phyloP scores from a whole-genome alignment of 495 filamentous ascomycete genomes.

The Penicillium paradoxum region DNA sequence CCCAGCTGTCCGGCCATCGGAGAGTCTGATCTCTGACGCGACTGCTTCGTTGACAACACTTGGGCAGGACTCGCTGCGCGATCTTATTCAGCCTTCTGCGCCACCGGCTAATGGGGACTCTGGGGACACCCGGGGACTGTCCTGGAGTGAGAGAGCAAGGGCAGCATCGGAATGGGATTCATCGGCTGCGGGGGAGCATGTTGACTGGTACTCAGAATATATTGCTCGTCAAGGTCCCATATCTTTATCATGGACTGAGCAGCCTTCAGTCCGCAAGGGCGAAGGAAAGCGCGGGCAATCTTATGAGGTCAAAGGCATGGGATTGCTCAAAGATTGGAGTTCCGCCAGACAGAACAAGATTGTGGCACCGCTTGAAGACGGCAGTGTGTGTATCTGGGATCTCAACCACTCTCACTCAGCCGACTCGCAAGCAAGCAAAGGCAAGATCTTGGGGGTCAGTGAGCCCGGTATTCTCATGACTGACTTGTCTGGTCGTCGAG shows the following conservation, averaged over 20 bases:
- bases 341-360: slow-evolving; percentile 50
- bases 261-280: slow-evolving; percentile 37
- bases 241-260: slow-evolving; percentile 68
- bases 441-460: slow-evolving; percentile 61
- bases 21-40: slow-evolving; percentile 25
- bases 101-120: slow-evolving; percentile 6
- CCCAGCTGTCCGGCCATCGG: slow-evolving; percentile 22
- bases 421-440: slow-evolving; percentile 42
- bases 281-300: slow-evolving; percentile 38
- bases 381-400: slow-evolving; percentile 82
- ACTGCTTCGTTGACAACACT: slow-evolving; percentile 31
- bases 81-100: slow-evolving; percentile 34
- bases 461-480: slow-evolving; percentile 57
- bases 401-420: slow-evolving; percentile 54
- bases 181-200: slow-evolving; percentile 53
- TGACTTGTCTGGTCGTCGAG: slow-evolving; percentile 38
- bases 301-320: slow-evolving; percentile 57
- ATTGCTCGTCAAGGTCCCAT: slow-evolving; percentile 75
- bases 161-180: slow-evolving; percentile 79
- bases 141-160: slow-evolving; percentile 40
- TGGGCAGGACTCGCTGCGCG: slow-evolving; percentile 32
- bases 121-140: slow-evolving; percentile 16
- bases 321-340: slow-evolving; percentile 51
- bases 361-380: slow-evolving; percentile 78
- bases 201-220: slow-evolving; percentile 85